Conservation (phyloP, 192 early-diverging fungal species). For the Kappamyces sp. region DNA sequence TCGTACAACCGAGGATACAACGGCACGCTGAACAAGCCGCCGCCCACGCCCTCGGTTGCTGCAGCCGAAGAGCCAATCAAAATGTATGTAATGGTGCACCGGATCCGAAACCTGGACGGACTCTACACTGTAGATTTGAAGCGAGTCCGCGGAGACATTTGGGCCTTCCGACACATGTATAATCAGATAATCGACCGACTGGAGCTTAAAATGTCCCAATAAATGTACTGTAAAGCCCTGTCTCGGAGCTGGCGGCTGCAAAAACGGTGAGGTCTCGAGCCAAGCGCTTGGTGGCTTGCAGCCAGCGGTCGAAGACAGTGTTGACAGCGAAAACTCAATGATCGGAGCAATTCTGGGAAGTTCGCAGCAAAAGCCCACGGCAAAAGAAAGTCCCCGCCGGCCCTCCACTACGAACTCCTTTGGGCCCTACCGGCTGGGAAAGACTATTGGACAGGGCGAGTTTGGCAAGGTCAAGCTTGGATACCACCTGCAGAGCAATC, state of each 20-base stretch:
- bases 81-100: slow-evolving; percentile 82
- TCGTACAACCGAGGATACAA: no score
- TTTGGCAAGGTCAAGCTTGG: slow-evolving; percentile 57
- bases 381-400: no score
- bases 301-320: no score
- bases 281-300: no score
- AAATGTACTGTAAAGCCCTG: no score
- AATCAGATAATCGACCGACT: slow-evolving; percentile 24
- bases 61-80: slow-evolving; percentile 63
- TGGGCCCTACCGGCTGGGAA: slow-evolving; percentile 41
- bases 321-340: no score
- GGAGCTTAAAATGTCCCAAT: no score
- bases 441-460: slow-evolving; percentile 53
- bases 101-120: slow-evolving; percentile 75
- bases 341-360: no score
- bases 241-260: no score
- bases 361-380: no score
- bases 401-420: slow-evolving; percentile 20
- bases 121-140: slow-evolving; percentile 48
- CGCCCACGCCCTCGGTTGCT: slow-evolving; percentile 28
- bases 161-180: slow-evolving; percentile 48
- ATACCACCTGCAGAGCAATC: not conserved
- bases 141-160: slow-evolving; percentile 44
- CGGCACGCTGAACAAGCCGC: not conserved
- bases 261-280: no score